Percentiles rank a stretch among this genome's conserved stretches.
Evolutionary conservation across 2,329 filamentous ascomycete genomes (phyloP).

Genomic region (Xylaria polymorpha): DNA sequence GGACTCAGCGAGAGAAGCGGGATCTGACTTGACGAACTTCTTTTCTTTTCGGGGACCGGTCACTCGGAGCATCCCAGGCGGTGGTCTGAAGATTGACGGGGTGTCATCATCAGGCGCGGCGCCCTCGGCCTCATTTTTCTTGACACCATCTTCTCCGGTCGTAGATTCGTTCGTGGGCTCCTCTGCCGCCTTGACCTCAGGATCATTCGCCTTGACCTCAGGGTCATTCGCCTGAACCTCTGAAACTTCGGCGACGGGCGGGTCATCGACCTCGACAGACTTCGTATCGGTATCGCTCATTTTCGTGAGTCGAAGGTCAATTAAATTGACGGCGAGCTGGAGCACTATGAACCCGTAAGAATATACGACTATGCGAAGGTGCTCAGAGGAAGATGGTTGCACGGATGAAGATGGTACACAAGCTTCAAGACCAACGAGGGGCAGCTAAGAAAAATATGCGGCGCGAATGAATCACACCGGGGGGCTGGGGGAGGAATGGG

Average conservation of each 20-base stretch:
- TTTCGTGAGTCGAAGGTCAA: constrained; percentile 25
- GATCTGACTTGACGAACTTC: constrained; percentile 76
- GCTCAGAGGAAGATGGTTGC: not conserved
- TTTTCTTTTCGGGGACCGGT: constrained; percentile 52
- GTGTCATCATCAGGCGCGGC: constrained; percentile 44
- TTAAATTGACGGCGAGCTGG: not conserved
- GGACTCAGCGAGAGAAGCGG: constrained; percentile 73
- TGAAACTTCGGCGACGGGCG: constrained; percentile 30
- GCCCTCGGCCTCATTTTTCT: constrained; percentile 40
- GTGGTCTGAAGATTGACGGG: constrained; percentile 39
- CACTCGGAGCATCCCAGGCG: constrained; percentile 58
- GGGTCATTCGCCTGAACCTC: constrained; percentile 21
- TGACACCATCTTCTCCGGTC: constrained; percentile 43
- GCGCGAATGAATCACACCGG: constrained; percentile 25
- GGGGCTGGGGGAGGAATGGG: not conserved
- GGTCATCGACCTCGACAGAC: constrained; percentile 50
- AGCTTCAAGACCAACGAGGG: constrained; percentile 22
- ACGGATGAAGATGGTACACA: not conserved
- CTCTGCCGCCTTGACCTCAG: constrained; percentile 24
- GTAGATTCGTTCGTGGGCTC: constrained; percentile 21
- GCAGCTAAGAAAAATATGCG: constrained; percentile 19
- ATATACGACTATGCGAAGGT: not conserved
- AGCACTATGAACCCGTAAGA: not conserved
- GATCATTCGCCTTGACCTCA: constrained; percentile 22
- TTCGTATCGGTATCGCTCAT: constrained; percentile 52